phyloP scores from a whole-genome alignment of 148 eudicot species.

The Drosera capensis region DNA sequence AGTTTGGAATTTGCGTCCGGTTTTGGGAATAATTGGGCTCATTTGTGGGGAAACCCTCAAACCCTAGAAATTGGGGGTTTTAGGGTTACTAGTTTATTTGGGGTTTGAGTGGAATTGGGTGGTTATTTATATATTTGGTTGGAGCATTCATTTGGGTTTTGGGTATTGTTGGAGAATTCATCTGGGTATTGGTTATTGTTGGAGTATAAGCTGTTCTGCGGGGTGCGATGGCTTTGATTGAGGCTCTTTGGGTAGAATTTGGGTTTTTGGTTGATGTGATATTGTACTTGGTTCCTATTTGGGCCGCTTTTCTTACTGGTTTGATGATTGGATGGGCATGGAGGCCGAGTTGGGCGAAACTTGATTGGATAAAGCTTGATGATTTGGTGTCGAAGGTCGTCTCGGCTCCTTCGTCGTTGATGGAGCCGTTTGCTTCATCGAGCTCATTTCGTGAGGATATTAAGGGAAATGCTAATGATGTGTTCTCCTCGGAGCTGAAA shows the following conservation, averaged over 20 bases:
- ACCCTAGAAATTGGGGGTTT: too few relatives aligned
- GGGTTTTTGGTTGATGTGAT: constrained; percentile 28
- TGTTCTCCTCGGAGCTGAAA: constrained; percentile 9
- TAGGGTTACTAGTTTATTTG: too few relatives aligned
- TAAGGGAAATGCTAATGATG: constrained; percentile 12
- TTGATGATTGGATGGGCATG: constrained; percentile 75
- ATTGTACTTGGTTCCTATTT: constrained; percentile 43
- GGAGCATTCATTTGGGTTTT: neutral
- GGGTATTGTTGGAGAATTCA: neutral
- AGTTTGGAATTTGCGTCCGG: too few relatives aligned
- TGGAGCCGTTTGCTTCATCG: constrained; percentile 10
- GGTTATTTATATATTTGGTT: neutral
- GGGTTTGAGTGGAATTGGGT: too few relatives aligned
- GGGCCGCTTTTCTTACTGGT: constrained; percentile 72
- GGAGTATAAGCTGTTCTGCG: neutral
- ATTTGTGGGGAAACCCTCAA: too few relatives aligned
- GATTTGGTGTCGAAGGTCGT: constrained; percentile 21
- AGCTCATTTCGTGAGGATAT: constrained; percentile 10
- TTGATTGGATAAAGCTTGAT: constrained; percentile 17
- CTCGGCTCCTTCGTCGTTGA: constrained; percentile 22
- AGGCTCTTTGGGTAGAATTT: constrained; percentile 28
- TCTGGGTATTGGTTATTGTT: constrained; percentile 9
- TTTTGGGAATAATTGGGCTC: too few relatives aligned
- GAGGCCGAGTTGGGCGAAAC: constrained; percentile 70
- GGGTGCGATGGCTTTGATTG: constrained; percentile 33